These are phyloP conservation scores for Mimosa bimucronata DNA, from an alignment of 306 rosid genomes.

Conservation along the genomic window DNA sequence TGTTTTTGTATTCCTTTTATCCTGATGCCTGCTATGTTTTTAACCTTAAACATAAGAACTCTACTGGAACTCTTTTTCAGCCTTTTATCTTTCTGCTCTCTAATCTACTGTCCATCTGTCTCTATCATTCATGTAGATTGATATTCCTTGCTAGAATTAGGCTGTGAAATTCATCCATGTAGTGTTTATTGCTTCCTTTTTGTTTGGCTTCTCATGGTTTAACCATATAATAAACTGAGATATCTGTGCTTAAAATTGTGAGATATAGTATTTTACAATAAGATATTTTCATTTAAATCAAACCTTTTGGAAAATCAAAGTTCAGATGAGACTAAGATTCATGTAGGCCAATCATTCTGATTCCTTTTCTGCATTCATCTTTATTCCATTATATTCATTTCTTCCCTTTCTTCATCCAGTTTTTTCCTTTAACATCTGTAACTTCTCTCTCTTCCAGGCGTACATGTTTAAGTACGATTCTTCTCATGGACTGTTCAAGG, in stretches of 20 bases:
- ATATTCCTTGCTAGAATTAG: background rate
- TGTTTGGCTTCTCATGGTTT: background rate
- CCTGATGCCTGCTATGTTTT: background rate
- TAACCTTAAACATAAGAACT: background rate
- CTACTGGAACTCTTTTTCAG: background rate
- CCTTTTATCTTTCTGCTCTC: background rate
- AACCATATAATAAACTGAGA: background rate
- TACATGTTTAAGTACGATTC: conserved; percentile 97
- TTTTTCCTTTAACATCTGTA: background rate
- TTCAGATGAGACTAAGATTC: background rate
- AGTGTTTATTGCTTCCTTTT: background rate
- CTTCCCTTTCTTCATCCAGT: background rate
- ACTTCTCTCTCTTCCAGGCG: conserved; percentile 58
- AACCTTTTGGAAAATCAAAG: background rate
- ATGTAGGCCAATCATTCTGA: conserved; percentile 1
- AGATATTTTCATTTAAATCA: background rate
- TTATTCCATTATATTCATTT: conserved; percentile 3
- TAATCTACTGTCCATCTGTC: background rate
- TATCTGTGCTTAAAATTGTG: background rate
- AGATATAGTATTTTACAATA: background rate
- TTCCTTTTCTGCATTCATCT: conserved; percentile 23
- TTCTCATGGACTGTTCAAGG: conserved; percentile 83
- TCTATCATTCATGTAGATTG: background rate
- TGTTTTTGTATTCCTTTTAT: conserved; percentile 4
- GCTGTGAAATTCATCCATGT: background rate